Evolutionary conservation across 2,329 filamentous ascomycete species (phyloP).

Genomic region (Allantophomopsis cytisporea): DNA sequence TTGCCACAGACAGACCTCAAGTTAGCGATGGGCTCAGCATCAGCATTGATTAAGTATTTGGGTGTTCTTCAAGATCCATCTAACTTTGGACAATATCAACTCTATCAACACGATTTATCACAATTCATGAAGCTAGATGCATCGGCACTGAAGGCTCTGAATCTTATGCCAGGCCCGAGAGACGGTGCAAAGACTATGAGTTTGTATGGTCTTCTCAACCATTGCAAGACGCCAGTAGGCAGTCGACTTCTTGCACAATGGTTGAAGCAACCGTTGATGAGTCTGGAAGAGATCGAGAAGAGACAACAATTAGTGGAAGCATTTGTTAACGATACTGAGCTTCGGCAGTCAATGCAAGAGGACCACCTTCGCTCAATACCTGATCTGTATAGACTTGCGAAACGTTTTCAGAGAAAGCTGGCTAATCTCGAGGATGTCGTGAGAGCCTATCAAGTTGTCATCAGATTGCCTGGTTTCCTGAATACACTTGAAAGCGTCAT

Average conservation of each 20-base stretch:
- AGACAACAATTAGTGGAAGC: constrained; percentile 91
- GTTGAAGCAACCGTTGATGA: constrained; percentile 97
- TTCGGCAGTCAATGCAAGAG: constrained; percentile 93
- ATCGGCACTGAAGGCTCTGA: constrained; percentile 83
- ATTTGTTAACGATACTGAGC: constrained; percentile 83
- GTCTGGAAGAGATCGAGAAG: constrained; percentile 72
- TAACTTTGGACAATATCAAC: constrained; percentile 93
- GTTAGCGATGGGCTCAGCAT: constrained; percentile 88
- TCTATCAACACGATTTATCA: constrained; percentile 92
- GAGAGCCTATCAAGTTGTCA: constrained; percentile 85
- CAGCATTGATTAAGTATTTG: constrained; percentile 89
- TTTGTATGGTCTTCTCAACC: constrained; percentile 82
- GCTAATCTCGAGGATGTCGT: constrained; percentile 95
- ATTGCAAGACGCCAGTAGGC: constrained; percentile 93
- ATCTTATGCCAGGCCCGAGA: constrained; percentile 89
- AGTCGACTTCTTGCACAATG: constrained; percentile 86
- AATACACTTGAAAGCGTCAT: constrained; percentile 84
- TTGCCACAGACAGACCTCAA: constrained; percentile 88
- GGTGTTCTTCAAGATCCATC: constrained; percentile 79
- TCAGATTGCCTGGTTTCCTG: constrained; percentile 81
- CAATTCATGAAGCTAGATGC: constrained; percentile 99
- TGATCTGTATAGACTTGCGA: constrained; percentile 84
- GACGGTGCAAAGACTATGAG: constrained; percentile 98
- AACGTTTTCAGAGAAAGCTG: constrained; percentile 84
- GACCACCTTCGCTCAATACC: constrained; percentile 87